Base-by-base conservation (phyloP, 1,284 basidiomycete genomes). In the Melampsora americana region DNA sequence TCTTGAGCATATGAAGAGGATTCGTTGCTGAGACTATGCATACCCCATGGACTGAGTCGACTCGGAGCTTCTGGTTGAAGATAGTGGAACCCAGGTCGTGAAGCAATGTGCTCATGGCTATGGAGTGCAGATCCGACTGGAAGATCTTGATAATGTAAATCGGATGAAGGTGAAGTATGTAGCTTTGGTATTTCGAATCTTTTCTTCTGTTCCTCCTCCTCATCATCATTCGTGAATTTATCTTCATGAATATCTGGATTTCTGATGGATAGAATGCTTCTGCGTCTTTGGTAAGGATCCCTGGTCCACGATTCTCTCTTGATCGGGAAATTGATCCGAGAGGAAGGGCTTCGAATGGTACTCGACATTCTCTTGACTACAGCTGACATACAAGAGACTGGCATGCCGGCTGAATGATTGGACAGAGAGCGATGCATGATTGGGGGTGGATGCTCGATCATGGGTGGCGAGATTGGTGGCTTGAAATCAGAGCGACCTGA, bases 391-490 rank as follows among this genome's bases (percentile, higher is more conserved):
- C 60, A 44, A 14, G 48, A 44, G 1, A 20, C 42, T 2, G 62
- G 39, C 44, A 50, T 73, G n/a, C 20, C 9, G 23, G 20, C 30
- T 12, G 61, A 66, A 48, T 20, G 46, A 20, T 61, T 50, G 20
- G 42, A 73, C 14, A 73, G 59, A 64, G 44, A 44, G 30, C 48
- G 42, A 30, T 72, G 65, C 20, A 42, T 18, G 26, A 48, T 48
- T 14, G 70, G 70, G 28, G 28, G 59, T 18, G 62, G 62, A 30
- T 46, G 61, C 32, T 73, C 70, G 35, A 73, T 73, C 42, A 73
- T 66, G 53, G 70, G 70, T 32, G 70, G n/a, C n/a, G 70, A 73
- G 20, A 73, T 73, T 59, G 64, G 61, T 5, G 70, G 53, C 44
- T 73, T 73, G n/a, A 73, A 44, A 50, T 50, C 66, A 20, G 64